phyloP scores from a whole-genome alignment of 176 grass and related monocot species.

The Secale cereale region DNA sequence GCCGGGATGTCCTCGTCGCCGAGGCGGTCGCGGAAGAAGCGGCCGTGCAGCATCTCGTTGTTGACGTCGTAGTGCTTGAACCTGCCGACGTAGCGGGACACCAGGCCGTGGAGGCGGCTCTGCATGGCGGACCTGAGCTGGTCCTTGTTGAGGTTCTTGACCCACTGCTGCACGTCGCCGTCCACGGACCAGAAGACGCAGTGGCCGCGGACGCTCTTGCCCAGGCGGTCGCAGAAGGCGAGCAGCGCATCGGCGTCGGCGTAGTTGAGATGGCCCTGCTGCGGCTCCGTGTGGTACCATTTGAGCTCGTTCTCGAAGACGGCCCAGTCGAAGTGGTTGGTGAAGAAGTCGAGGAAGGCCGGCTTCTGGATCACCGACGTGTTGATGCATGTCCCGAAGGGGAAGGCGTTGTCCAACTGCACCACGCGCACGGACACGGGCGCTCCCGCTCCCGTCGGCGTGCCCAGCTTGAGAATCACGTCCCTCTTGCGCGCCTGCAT shows the following conservation, averaged over 20 bases:
- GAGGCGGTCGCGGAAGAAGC: constrained; percentile 38
- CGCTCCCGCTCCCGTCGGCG: background rate
- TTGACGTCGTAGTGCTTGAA: constrained; percentile 57
- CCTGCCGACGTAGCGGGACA: constrained; percentile 28
- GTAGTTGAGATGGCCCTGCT: background rate
- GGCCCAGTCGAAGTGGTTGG: constrained; percentile 58
- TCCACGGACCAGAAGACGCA: constrained; percentile 45
- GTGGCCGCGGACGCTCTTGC: constrained; percentile 19
- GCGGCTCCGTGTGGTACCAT: constrained; percentile 39
- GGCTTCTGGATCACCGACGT: background rate
- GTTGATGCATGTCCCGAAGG: background rate
- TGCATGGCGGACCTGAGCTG: constrained; percentile 21
- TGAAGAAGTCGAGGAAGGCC: background rate
- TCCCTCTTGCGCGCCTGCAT: constrained; percentile 50
- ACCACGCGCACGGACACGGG: background rate
- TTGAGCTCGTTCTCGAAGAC: constrained; percentile 76
- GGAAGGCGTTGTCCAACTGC: constrained; percentile 4
- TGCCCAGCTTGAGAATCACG: constrained; percentile 25
- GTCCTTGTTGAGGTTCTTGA: background rate
- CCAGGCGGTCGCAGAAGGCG: constrained; percentile 25
- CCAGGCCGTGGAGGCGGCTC: constrained; percentile 32
- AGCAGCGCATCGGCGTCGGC: constrained; percentile 7
- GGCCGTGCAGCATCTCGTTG: constrained; percentile 60
- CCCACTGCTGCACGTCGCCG: constrained; percentile 23
- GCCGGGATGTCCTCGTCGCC: constrained; percentile 19